phyloP scores from a whole-genome alignment of 1,139 yeast genomes.

The Yamadazyma diddensiae region DNA sequence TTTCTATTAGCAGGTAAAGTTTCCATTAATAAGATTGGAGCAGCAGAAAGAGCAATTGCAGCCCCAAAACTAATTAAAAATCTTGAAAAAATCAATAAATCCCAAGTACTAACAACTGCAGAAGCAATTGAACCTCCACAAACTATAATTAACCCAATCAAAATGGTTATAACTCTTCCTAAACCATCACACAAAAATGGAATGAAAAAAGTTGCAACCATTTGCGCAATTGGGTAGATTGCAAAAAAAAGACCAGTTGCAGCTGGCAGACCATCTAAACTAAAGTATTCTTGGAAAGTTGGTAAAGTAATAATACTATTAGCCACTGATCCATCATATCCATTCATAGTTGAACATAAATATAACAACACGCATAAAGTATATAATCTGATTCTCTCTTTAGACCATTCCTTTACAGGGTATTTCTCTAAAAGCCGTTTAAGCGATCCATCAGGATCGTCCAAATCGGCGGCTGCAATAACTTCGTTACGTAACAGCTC shows the following conservation, averaged over 20 bases:
- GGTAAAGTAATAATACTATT: conserved; percentile 17
- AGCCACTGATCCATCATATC: conserved; percentile 20
- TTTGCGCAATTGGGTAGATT: conserved; percentile 19
- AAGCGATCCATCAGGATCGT: conserved; percentile 8
- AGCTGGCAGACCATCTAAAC: conserved; percentile 13
- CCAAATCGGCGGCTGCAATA: conserved; percentile 5
- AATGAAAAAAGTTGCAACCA: conserved; percentile 17
- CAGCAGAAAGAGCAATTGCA: conserved; percentile 12
- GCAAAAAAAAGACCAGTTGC: conserved; percentile 20
- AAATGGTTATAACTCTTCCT: conserved; percentile 17
- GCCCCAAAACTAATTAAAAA: conserved; percentile 15
- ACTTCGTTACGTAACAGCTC: conserved; percentile 1
- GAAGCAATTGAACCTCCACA: conserved; percentile 20
- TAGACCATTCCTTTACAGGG: conserved; percentile 8
- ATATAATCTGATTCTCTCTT: conserved; percentile 7
- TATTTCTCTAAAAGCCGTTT: conserved; percentile 6
- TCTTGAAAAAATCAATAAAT: conserved; percentile 18
- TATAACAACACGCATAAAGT: conserved; percentile 15
- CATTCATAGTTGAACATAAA: conserved; percentile 17
- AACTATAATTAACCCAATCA: conserved; percentile 16
- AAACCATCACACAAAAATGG: conserved; percentile 12
- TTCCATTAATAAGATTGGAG: conserved; percentile 20
- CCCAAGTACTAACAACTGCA: conserved; percentile 16
- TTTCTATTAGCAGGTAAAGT: conserved; percentile 19
- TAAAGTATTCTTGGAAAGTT: conserved; percentile 16